Evolutionary conservation across 306 rosid genomes (phyloP), one percentile per base, ranked within the genome.

Genomic region (Rosa chinensis): DNA sequence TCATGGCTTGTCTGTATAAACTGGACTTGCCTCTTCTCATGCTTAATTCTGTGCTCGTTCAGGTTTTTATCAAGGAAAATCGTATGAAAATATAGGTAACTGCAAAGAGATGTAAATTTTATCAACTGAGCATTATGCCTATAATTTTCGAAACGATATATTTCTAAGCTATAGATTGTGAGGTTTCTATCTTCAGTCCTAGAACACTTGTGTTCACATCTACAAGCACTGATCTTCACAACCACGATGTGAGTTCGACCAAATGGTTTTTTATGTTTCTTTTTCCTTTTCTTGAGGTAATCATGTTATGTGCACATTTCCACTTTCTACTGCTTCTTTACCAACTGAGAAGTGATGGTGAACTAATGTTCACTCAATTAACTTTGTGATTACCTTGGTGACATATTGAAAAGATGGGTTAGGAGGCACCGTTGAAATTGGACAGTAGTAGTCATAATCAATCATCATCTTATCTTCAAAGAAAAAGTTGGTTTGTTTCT

Each of bases 381-480:
- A 70, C 81, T 85, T 77, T 79, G 75, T 78, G 74, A 74, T 72
- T 82, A 64, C 12, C 21, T 35, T 81, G 18, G 81, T 61, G 75
- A 80, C 78, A 76, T 43, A 39, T 4, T 3, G 76, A 45, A 80
- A 88, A 78, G 84, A 70, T 44, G 84, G 71, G 79, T 75, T 32
- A 43, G 62, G 77, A 83, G 84, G 76, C 83, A 77, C 58, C 78
- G 21, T 35, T 2, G 62, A 75, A 44, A 73, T 58, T 66, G 80
- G 88, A 79, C 69, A 40, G 70, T 10, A 83, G 39, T 62, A 28
- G 79, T 76, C 79, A 45, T 45, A 47, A 62, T 76, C 79, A 72
- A 77, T 77, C 84, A 32, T 81, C 73, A 20, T 87, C 74, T 87
- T 76, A 84, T 87, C 76, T 52, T 58, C 70, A 69, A 14, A 28